phyloP scores from a whole-genome alignment of 2,329 filamentous ascomycete species.

The Helicocarpus griseus region DNA sequence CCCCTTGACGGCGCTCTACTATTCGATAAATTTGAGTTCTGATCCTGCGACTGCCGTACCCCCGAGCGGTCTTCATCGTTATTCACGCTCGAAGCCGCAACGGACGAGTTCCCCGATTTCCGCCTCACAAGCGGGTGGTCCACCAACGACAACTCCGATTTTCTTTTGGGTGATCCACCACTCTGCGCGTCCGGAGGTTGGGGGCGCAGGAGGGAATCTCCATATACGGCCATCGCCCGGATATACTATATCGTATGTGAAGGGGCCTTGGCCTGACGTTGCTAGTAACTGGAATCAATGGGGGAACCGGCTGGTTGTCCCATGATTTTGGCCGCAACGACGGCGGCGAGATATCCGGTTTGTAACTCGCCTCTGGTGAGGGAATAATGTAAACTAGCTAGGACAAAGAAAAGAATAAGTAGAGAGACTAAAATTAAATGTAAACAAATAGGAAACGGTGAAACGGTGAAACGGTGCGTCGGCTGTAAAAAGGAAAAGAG shows the following conservation, averaged over 20 bases:
- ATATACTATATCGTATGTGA: not conserved
- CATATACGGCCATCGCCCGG: slow-evolving; percentile 5
- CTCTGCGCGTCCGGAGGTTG: slow-evolving; percentile 3
- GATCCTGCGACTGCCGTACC: not conserved
- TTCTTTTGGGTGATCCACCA: slow-evolving; percentile 7
- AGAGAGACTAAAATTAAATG: not conserved
- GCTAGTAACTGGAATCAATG: slow-evolving; percentile 1
- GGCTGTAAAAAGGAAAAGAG: not conserved
- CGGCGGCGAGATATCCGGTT: slow-evolving; percentile 7
- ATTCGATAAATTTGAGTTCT: not conserved
- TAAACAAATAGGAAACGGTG: not conserved
- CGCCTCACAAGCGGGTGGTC: slow-evolving; percentile 9
- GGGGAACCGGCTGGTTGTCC: not conserved
- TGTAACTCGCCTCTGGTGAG: not conserved
- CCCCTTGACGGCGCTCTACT: slow-evolving; percentile 1
- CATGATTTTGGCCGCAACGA: slow-evolving; percentile 3
- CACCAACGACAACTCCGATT: slow-evolving; percentile 8
- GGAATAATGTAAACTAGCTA: not conserved
- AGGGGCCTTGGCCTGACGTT: not conserved
- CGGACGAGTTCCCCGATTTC: slow-evolving; percentile 11
- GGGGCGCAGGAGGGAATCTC: slow-evolving; percentile 1
- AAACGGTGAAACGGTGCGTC: not conserved
- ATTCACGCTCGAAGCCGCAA: slow-evolving; percentile 8
- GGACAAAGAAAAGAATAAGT: not conserved
- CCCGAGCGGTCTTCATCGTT: slow-evolving; percentile 7